A percentile compares a stretch with the other conserved stretches of the same genome.
Evolutionary conservation across 768 basidiomycete genomes (phyloP).

Genomic region (Ramaria rubella): DNA sequence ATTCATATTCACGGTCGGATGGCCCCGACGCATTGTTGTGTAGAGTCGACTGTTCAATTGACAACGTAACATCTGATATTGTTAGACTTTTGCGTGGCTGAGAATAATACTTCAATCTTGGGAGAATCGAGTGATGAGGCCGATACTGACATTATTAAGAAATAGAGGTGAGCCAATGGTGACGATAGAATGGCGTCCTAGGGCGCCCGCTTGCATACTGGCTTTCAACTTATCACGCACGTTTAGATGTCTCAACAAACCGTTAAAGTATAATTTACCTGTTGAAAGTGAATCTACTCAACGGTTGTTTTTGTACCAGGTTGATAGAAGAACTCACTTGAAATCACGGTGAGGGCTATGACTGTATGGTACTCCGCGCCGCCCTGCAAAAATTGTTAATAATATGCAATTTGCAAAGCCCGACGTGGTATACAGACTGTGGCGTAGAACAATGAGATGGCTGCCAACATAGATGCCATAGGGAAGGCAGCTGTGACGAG

Average conservation of each 20-base stretch:
- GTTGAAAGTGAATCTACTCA: not conserved
- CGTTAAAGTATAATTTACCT: slow-evolving; percentile 7
- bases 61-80: too few species aligned
- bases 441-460: not conserved
- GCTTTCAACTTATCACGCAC: not conserved
- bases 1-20: too few species aligned
- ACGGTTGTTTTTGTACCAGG: not conserved
- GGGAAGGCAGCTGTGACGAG: not conserved
- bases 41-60: not conserved
- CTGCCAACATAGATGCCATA: not conserved
- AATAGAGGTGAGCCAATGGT: not conserved
- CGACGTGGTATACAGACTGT: not conserved
- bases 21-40: not conserved
- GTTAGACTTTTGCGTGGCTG: too few species aligned
- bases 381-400: not conserved
- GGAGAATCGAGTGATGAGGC: not conserved
- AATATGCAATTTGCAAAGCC: not conserved
- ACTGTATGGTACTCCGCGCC: not conserved
- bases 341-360: not conserved
- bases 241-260: slow-evolving; percentile 1
- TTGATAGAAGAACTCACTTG: not conserved
- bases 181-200: not conserved
- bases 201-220: not conserved
- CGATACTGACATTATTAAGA: not conserved
- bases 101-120: not conserved